Evolutionary conservation across 2,329 filamentous ascomycete genomes (phyloP).

Genomic region (Cryoendolithus antarcticus): DNA sequence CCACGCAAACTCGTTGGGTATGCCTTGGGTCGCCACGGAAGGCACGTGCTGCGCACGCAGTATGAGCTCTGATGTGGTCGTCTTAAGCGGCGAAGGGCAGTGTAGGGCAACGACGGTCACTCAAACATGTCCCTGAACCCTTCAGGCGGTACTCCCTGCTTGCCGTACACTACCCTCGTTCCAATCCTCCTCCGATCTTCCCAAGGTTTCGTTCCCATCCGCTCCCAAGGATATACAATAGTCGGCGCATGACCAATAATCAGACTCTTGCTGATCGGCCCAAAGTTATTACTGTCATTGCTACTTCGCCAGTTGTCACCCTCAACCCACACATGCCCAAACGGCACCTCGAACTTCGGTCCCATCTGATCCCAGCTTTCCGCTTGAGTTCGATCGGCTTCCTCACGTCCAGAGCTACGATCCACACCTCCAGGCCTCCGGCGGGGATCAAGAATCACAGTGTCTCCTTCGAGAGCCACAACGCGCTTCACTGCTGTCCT

Average conservation of each 20-base stretch:
- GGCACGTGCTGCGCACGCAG: too few species aligned
- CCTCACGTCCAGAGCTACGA: background rate
- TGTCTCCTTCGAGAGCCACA: constrained; percentile 67
- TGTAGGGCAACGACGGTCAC: too few species aligned
- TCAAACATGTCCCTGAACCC: too few species aligned
- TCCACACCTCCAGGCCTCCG: constrained; percentile 11
- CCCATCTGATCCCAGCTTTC: constrained; percentile 17
- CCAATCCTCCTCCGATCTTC: constrained; percentile 19
- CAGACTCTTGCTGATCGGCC: constrained; percentile 54
- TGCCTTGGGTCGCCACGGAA: too few species aligned
- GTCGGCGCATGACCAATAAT: constrained; percentile 63
- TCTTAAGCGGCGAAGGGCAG: too few species aligned
- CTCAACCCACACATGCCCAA: constrained; percentile 88
- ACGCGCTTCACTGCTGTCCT: constrained; percentile 68
- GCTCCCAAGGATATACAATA: constrained; percentile 50
- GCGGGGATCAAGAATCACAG: constrained; percentile 47
- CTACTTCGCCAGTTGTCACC: constrained; percentile 67
- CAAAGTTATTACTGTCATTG: constrained; percentile 80
- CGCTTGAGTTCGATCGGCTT: constrained; percentile 11
- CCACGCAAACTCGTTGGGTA: too few species aligned
- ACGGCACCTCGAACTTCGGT: constrained; percentile 48
- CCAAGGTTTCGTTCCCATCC: constrained; percentile 41
- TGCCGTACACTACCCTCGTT: constrained; percentile 30
- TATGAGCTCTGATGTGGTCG: too few species aligned
- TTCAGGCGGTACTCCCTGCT: constrained; percentile 2